Evolutionary conservation across 768 basidiomycete species (phyloP), one percentile per base, ranked within the genome.

Genomic region (Termitomyces sp.): DNA sequence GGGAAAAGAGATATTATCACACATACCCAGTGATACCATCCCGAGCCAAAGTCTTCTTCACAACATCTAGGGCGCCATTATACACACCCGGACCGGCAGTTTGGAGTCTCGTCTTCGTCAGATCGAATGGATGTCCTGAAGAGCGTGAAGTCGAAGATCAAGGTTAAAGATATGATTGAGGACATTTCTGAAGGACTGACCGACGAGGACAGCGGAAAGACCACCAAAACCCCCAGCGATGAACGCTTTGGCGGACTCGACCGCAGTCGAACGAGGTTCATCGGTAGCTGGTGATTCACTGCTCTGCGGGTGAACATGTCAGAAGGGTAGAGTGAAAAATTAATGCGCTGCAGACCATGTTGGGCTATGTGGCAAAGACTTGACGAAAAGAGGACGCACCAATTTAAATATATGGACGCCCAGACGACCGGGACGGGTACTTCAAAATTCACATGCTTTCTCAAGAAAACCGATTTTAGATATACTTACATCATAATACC

Each of bases 91-190:
- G 84, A 16, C 84, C 65, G 11, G 97, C 96, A 6, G 97, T 98
- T 74, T 99, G 97, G 61, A 99, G 73, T 46, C 96, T 83, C n/a
- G 92, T 94, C 77, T 95, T 95, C 59, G 93, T 97, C 68, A 98
- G 77, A 75, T 99, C 97, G 70, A 98, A 99, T 9, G 97, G 97
- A 69, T 99, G 97, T 1, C 97, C 96, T 93, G 63, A 15, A 9
- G 3, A 36, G 51, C 8, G 27, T 15, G 54, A 57, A 46, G 45
- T 47, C 22, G 16, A 31, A 37, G 4, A 24, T 54, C 36, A 37
- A 46, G 12, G 6, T 50, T 54, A 48, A 59, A 27, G 54, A 46
- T 45, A 46, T 44, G 8, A 11, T 31, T 12, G 5, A 31, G 3
- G 27, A 34, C n/a, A 37, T 58, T 22, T 16, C 24, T 30, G 24